A percentile compares a stretch with the other conserved stretches of the same genome.
Conservation (phyloP, 1,284 basidiomycete species). For the Apiotrichum siamense region DNA sequence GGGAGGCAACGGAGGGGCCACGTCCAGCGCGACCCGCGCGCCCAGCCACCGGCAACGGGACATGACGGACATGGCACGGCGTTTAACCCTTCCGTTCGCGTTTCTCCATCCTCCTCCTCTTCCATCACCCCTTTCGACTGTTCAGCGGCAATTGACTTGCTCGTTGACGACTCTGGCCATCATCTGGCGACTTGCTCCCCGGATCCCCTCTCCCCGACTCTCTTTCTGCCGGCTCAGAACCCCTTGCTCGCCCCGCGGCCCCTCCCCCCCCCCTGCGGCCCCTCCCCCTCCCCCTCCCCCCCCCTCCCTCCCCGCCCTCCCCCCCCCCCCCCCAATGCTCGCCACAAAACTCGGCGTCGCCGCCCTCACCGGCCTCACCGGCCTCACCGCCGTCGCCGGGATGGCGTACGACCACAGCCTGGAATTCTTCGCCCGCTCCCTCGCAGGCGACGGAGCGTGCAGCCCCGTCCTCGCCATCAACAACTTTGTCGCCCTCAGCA, state of each 20-base stretch:
- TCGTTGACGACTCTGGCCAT: no score
- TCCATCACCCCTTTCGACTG: no score
- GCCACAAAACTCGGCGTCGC: not conserved
- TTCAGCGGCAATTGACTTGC: no score
- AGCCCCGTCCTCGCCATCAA: not conserved
- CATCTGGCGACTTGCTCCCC: no score
- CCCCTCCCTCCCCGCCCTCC: not conserved
- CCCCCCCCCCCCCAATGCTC: not conserved
- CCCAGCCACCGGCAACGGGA: no score
- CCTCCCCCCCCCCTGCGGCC: no score
- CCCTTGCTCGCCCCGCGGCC: no score
- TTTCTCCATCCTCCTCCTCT: no score
- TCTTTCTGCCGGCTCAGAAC: not conserved
- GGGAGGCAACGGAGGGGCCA: no score
- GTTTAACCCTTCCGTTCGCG: no score
- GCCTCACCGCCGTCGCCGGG: not conserved
- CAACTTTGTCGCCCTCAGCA: not conserved
- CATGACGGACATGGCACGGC: no score
- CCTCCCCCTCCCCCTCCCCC: not conserved
- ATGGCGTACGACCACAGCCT: not conserved
- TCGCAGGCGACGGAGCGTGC: not conserved
- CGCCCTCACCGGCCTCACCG: not conserved
- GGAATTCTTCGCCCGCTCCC: not conserved
- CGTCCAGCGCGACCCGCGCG: no score
- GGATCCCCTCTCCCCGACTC: not conserved